Conservation (phyloP, 805 yeast genomes). For the Yarrowia deformans region DNA sequence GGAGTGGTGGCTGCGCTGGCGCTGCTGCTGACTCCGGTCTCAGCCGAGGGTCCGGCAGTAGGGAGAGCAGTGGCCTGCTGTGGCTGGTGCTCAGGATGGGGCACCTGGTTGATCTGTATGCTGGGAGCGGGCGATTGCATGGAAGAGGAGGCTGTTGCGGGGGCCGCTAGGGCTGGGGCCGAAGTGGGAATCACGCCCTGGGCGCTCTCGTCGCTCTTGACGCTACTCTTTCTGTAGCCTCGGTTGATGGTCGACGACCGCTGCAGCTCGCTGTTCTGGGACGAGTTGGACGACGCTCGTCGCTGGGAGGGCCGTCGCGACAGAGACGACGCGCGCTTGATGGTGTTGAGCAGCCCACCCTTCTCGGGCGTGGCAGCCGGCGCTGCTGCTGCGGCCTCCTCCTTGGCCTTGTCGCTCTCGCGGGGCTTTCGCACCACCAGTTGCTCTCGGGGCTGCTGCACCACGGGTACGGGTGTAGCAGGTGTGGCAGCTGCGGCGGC, state of each 20-base stretch:
- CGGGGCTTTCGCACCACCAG: slow-evolving; percentile 37
- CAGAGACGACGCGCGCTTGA: slow-evolving; percentile 36
- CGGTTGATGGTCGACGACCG: slow-evolving; percentile 19
- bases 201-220: slow-evolving; percentile 25
- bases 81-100: not conserved
- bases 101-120: slow-evolving; percentile 11
- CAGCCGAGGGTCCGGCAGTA: not conserved
- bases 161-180: not conserved
- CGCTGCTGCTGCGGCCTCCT: slow-evolving; percentile 3
- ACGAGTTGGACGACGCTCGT: slow-evolving; percentile 24
- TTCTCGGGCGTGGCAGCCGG: slow-evolving; percentile 10
- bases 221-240: slow-evolving; percentile 34
- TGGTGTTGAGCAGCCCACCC: slow-evolving; percentile 34
- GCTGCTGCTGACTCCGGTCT: not conserved
- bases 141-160: not conserved
- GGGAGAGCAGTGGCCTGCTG: not conserved
- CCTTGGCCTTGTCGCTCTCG: slow-evolving; percentile 32
- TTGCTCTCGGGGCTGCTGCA: slow-evolving; percentile 18
- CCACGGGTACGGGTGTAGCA: not conserved
- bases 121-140: slow-evolving; percentile 28
- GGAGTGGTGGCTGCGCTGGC: not conserved
- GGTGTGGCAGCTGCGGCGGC: slow-evolving; percentile 3
- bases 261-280: slow-evolving; percentile 31
- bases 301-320: slow-evolving; percentile 39
- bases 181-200: slow-evolving; percentile 15